phyloP scores from a whole-genome alignment of 2,329 filamentous ascomycete species.

The Cordyceps tenuipes region DNA sequence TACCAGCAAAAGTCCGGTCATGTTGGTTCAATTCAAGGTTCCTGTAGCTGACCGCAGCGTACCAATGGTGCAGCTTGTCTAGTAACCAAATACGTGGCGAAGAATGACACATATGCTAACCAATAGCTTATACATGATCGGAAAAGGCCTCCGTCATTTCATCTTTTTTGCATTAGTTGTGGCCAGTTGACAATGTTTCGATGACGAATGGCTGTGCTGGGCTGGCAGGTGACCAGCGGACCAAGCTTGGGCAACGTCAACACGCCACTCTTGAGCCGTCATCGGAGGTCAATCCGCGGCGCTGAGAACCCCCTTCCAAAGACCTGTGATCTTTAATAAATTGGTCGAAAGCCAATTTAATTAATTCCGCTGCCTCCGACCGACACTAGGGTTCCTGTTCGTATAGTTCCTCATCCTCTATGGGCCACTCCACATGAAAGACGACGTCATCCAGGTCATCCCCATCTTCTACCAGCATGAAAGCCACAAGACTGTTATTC shows the following conservation, averaged over 20 bases:
- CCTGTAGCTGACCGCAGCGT: no score
- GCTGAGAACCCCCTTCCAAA: neutral
- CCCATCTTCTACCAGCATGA: slow-evolving; percentile 34
- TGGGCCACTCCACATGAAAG: slow-evolving; percentile 40
- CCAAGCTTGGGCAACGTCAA: neutral
- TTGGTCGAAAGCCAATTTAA: neutral
- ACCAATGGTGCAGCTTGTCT: no score
- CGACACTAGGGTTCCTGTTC: slow-evolving; percentile 11
- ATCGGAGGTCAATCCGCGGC: slow-evolving; percentile 5
- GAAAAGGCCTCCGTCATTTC: neutral
- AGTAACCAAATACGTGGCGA: no score
- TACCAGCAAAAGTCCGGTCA: no score
- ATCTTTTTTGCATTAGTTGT: neutral
- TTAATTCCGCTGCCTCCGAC: neutral
- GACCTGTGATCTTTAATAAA: neutral
- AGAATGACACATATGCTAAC: neutral
- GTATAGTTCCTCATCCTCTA: slow-evolving; percentile 32
- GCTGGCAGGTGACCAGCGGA: slow-evolving; percentile 4
- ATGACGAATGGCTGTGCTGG: neutral
- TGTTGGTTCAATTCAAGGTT: no score
- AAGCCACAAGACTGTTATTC: slow-evolving; percentile 42
- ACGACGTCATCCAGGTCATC: slow-evolving; percentile 29
- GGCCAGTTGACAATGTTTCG: neutral
- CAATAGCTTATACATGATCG: neutral
- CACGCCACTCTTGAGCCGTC: slow-evolving; percentile 4